Conservation (phyloP, 139 green algal species). For the Auxenochlorella pyrenoidosa region DNA sequence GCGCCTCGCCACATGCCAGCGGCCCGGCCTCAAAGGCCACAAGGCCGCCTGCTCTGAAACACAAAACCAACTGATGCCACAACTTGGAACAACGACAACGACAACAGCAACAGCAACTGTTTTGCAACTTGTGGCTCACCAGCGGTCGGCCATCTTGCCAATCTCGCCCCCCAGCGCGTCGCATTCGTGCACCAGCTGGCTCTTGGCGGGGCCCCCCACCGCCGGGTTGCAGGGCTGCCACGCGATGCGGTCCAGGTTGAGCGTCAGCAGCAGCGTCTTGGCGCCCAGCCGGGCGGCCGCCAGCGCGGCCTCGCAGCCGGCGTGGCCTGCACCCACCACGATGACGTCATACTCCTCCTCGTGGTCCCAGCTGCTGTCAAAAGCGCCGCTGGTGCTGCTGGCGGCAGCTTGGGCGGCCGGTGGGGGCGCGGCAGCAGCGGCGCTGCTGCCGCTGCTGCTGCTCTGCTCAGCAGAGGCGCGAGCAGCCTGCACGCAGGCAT, state of each 20-base stretch:
- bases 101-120: too few relatives aligned
- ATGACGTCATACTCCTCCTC: constrained; percentile 25
- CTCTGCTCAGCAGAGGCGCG: not conserved
- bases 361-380: constrained; percentile 17
- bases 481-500: too few relatives aligned
- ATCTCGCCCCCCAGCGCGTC: constrained; percentile 97
- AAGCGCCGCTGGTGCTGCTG: not conserved
- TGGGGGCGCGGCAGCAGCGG: not conserved
- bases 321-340: constrained; percentile 92
- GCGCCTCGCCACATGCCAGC: too few relatives aligned
- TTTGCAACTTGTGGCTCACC: too few relatives aligned
- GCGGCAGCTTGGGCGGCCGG: too few relatives aligned
- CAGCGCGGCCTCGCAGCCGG: constrained; percentile 96
- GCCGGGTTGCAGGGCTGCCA: constrained; percentile 97
- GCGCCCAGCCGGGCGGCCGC: constrained; percentile 86
- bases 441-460: not conserved
- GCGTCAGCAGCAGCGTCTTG: constrained; percentile 93
- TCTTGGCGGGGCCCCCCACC: constrained; percentile 91
- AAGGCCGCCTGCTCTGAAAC: too few relatives aligned
- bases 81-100: too few relatives aligned
- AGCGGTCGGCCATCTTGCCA: constrained; percentile 91
- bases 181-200: constrained; percentile 95
- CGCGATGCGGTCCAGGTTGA: constrained; percentile 95
- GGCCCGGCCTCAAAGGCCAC: too few relatives aligned
- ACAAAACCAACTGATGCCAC: too few relatives aligned